These are phyloP conservation scores for Trichosporon ovoides DNA, from an alignment of 1,284 basidiomycete genomes.

Conservation along the genomic window DNA sequence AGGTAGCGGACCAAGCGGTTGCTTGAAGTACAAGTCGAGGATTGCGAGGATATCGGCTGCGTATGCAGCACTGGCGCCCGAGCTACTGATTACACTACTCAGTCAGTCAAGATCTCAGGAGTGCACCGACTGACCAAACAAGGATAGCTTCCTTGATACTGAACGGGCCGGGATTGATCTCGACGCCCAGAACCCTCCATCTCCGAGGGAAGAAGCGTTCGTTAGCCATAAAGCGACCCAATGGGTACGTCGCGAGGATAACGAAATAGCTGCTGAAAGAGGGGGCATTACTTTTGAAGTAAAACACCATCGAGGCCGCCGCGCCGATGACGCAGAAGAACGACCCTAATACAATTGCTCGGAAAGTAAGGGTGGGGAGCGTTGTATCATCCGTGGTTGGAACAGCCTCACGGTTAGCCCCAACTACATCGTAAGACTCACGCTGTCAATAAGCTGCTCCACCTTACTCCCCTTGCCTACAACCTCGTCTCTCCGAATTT, in stretches of 20 bases:
- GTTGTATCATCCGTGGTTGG: slow-evolving; percentile 55
- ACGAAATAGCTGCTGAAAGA: slow-evolving; percentile 56
- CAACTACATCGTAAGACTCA: slow-evolving; percentile 16
- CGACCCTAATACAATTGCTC: slow-evolving; percentile 53
- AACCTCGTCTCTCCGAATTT: slow-evolving; percentile 24
- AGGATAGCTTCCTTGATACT: slow-evolving; percentile 50
- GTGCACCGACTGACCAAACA: slow-evolving; percentile 31
- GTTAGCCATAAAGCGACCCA: slow-evolving; percentile 48
- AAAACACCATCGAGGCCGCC: slow-evolving; percentile 50
- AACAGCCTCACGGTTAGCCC: slow-evolving; percentile 44
- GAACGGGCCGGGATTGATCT: slow-evolving; percentile 53
- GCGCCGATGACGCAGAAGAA: slow-evolving; percentile 55
- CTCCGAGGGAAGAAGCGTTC: slow-evolving; percentile 31
- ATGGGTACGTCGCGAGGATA: slow-evolving; percentile 52
- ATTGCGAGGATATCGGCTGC: slow-evolving; percentile 52
- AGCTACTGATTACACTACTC: slow-evolving; percentile 51
- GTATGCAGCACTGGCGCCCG: slow-evolving; percentile 49
- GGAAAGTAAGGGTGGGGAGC: slow-evolving; percentile 53
- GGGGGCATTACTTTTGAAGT: slow-evolving; percentile 52
- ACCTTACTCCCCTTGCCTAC: slow-evolving; percentile 37
- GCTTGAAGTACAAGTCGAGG: slow-evolving; percentile 50
- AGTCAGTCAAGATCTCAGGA: slow-evolving; percentile 2
- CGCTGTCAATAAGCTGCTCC: slow-evolving; percentile 36
- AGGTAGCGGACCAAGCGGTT: slow-evolving; percentile 40
- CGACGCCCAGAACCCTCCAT: slow-evolving; percentile 34